Base-by-base conservation (phyloP, 495 filamentous ascomycete species). In the Aspergillus sparsus region DNA sequence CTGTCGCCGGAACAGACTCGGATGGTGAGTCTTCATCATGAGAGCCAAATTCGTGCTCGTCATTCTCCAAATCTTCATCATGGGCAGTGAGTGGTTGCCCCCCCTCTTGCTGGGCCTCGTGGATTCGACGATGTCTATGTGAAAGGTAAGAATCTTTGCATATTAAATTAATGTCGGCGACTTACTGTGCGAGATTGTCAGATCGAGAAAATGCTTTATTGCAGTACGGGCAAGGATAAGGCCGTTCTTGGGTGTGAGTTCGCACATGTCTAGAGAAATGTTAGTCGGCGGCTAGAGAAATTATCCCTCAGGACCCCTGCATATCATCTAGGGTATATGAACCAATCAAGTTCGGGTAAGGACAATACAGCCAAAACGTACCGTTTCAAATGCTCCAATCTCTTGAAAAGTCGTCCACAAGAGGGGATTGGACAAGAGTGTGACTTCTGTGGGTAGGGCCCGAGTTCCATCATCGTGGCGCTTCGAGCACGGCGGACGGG, bases 401-500 rank as follows among this genome's bases (percentile, higher is more conserved):
- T 87, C 86, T 98, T 98, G 83, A 98, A 98, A 63, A 97, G 83
- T 71, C 95, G 88, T 45, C 95, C 94, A 73, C 94, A 98, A 27
- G 92, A 92, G 31, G 95, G 95, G 71, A 98, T 98, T n/a, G 94
- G 94, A 78, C 94, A 98, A 8, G 92, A 96, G 73, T 98, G 94
- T 9, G 91, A 93, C 72, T 98, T 98, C 65, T 95, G 91, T 11
- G 94, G 93, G 72, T 98, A 98, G 42, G 94, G 94, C 37, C 92
- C 92, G 54, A 96, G 81, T 72, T 98, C 95, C 89, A 94, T 93
- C 77, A 94, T 88, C 8, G 94, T 98, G 62, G 95, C 94, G 66
- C 93, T 97, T 61, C 94, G 85, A 58, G 94, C 95, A 68, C 95
- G 84, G 66, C 94, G 89, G 61, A 91, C 85, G 53, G 93, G 92